Conservation (phyloP, 106 monocot genomes). For the Dendrobium catenatum region DNA sequence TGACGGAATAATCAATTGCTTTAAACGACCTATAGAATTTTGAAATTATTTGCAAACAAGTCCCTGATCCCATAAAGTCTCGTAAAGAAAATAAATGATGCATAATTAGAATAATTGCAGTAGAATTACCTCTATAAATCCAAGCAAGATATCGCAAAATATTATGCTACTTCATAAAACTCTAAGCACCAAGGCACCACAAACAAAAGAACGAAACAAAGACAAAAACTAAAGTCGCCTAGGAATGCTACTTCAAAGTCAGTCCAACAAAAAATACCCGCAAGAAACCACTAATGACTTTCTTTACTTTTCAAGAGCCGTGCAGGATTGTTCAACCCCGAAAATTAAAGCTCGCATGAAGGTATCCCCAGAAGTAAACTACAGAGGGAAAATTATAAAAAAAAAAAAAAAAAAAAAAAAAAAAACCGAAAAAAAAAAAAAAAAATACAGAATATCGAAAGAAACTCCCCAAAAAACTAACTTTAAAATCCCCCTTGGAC, state of each 20-base stretch:
- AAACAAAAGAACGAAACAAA: not conserved
- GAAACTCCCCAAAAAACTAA: not conserved
- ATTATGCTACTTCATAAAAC: not conserved
- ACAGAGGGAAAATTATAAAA: not conserved
- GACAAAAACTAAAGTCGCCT: not conserved
- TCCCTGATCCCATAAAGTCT: not conserved
- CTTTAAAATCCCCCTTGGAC: not conserved
- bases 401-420: not conserved
- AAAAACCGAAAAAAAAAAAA: not conserved
- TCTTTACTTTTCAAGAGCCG: not conserved
- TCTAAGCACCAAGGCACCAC: not conserved
- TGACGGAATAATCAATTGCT: not conserved
- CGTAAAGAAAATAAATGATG: not conserved
- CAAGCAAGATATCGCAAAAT: not conserved
- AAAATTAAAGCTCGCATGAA: not conserved
- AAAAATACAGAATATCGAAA: not conserved
- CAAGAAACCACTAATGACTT: not conserved
- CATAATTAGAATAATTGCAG: not conserved
- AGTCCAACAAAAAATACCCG: not conserved
- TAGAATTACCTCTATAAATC: not conserved
- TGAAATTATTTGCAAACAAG: not conserved
- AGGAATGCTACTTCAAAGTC: not conserved
- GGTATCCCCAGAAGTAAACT: not conserved
- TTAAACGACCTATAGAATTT: not conserved
- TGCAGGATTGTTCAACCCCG: not conserved